These are phyloP conservation scores for Cladophialophora immunda DNA, from an alignment of 2,329 filamentous ascomycete species.

Conservation along the genomic window DNA sequence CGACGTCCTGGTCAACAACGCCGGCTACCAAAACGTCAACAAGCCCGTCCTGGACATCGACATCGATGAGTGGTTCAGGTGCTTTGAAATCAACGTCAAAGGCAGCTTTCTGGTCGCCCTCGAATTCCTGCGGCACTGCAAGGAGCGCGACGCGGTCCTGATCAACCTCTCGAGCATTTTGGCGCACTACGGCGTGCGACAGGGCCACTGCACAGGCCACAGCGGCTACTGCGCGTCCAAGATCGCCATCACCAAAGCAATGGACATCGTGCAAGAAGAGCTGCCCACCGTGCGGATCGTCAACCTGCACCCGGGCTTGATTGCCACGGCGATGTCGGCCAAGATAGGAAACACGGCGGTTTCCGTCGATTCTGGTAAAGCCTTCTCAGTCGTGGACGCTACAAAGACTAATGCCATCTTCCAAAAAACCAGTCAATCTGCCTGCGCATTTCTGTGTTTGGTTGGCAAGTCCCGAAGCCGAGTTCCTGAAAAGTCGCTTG, in stretches of 20 bases:
- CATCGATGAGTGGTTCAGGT: slow-evolving; percentile 3
- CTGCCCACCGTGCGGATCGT: slow-evolving; percentile 35
- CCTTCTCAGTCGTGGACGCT: too few relatives aligned
- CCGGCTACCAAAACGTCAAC: not conserved
- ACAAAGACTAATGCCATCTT: too few relatives aligned
- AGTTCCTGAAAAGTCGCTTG: slow-evolving; percentile 50
- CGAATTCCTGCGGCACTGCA: slow-evolving; percentile 16
- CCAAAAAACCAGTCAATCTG: slow-evolving; percentile 28
- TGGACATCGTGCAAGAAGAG: slow-evolving; percentile 82
- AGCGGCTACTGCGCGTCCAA: slow-evolving; percentile 13
- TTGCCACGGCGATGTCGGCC: slow-evolving; percentile 38
- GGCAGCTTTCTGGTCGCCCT: slow-evolving; percentile 3
- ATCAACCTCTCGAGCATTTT: slow-evolving; percentile 15
- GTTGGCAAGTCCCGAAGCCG: slow-evolving; percentile 49
- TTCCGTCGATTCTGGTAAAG: slow-evolving; percentile 17
- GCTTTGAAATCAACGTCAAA: slow-evolving; percentile 21
- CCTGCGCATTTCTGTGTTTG: slow-evolving; percentile 47
- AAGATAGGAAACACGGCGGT: slow-evolving; percentile 15
- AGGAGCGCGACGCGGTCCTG: not conserved
- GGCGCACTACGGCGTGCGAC: slow-evolving; percentile 11
- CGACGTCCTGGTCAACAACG: slow-evolving; percentile 18
- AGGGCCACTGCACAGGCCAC: not conserved
- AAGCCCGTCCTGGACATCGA: not conserved
- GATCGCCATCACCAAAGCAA: slow-evolving; percentile 83
- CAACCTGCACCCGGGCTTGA: slow-evolving; percentile 37